phyloP scores from a whole-genome alignment of 2,329 filamentous ascomycete species.

The Dactylellina sp. region DNA sequence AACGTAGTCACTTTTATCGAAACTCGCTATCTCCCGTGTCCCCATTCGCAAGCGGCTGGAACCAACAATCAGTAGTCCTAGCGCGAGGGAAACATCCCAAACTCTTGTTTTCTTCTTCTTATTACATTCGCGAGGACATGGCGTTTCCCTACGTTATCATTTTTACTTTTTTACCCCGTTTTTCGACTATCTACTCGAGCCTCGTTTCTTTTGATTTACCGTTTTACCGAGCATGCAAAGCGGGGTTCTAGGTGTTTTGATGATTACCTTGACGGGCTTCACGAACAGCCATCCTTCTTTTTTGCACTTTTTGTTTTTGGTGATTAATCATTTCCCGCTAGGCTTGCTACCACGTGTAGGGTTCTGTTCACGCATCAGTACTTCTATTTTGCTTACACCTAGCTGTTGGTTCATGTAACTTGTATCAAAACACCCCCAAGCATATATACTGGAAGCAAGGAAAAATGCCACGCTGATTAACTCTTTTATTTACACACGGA shows the following conservation, averaged over 20 bases:
- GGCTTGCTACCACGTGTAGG: neutral
- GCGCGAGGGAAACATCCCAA: conserved; percentile 1
- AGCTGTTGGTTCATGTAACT: neutral
- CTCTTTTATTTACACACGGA: neutral
- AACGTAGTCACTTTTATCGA: conserved; percentile 29
- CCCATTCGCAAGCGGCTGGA: conserved; percentile 38
- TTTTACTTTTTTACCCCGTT: conserved; percentile 39
- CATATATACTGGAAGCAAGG: too few species aligned
- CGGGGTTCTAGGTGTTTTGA: conserved; percentile 53
- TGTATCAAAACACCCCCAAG: too few species aligned
- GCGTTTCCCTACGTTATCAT: conserved; percentile 26
- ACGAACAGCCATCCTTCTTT: conserved; percentile 23
- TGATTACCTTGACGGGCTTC: conserved; percentile 43
- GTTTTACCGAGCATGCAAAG: conserved; percentile 38
- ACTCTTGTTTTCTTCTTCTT: conserved; percentile 21
- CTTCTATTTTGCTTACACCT: neutral
- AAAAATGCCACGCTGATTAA: neutral
- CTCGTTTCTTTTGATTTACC: conserved; percentile 29
- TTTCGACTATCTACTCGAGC: conserved; percentile 8
- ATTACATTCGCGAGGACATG: conserved; percentile 19
- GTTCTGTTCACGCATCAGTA: too few species aligned
- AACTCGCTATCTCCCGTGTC: conserved; percentile 34
- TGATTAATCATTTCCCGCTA: neutral
- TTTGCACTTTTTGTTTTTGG: conserved; percentile 10
- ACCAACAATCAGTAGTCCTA: conserved; percentile 14